Conservation (phyloP, 352 stramenopile species). For the Pythium aristosporum region DNA sequence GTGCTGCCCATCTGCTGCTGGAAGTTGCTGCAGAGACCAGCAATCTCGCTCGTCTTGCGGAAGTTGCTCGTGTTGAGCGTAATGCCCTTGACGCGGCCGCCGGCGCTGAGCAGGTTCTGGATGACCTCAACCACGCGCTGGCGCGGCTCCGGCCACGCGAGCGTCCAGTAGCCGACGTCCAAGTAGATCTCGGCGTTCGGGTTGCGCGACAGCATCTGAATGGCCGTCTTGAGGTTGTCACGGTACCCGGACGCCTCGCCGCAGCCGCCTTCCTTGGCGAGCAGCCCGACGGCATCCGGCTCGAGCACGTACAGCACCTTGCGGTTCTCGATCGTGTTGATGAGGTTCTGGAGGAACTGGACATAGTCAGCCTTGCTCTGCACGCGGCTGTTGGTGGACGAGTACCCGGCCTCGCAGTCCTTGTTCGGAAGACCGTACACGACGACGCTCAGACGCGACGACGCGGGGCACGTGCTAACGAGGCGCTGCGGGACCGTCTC, state of each 20-base stretch:
- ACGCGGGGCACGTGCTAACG: slow-evolving; percentile 35
- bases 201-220: slow-evolving; percentile 52
- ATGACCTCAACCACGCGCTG: slow-evolving; percentile 42
- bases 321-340: slow-evolving; percentile 37
- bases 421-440: slow-evolving; percentile 72
- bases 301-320: slow-evolving; percentile 71
- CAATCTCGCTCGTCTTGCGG: slow-evolving; percentile 44
- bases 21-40: slow-evolving; percentile 49
- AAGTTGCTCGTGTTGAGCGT: slow-evolving; percentile 77
- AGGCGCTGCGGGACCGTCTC: slow-evolving; percentile 29
- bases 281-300: slow-evolving; percentile 54
- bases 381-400: slow-evolving; percentile 31
- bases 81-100: slow-evolving; percentile 49
- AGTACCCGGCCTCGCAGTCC: slow-evolving; percentile 60
- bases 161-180: slow-evolving; percentile 62
- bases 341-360: slow-evolving; percentile 43
- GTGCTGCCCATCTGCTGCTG: slow-evolving; percentile 32
- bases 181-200: slow-evolving; percentile 60
- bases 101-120: slow-evolving; percentile 32
- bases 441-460: slow-evolving; percentile 49
- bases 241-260: slow-evolving; percentile 42
- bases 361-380: slow-evolving; percentile 46
- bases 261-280: slow-evolving; percentile 39
- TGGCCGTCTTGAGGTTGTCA: slow-evolving; percentile 50
- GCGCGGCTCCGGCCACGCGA: slow-evolving; percentile 30